phyloP scores from a whole-genome alignment of 352 stramenopile genomes.

The Phytophthora megakarya region DNA sequence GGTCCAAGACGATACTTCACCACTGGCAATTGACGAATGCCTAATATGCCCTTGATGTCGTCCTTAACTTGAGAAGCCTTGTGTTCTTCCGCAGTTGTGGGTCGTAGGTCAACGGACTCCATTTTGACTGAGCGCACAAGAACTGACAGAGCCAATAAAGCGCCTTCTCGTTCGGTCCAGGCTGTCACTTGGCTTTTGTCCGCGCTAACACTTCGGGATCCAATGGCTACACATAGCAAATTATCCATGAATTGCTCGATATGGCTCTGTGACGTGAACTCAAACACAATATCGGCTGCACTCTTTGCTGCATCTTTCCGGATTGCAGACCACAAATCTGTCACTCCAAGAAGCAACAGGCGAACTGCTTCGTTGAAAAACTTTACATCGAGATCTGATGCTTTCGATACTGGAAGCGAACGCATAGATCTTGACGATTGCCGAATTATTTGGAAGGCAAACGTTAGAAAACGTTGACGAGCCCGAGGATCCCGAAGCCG shows the following conservation, averaged over 20 bases:
- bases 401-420: background rate
- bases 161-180: slow-evolving; percentile 59
- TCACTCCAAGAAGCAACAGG: slow-evolving; percentile 54
- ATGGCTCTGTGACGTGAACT: slow-evolving; percentile 31
- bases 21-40: background rate
- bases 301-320: slow-evolving; percentile 51
- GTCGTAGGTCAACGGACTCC: background rate
- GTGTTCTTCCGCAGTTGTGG: slow-evolving; percentile 8
- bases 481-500: slow-evolving; percentile 46
- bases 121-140: slow-evolving; percentile 43
- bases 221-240: slow-evolving; percentile 45
- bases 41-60: slow-evolving; percentile 35
- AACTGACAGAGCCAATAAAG: slow-evolving; percentile 42
- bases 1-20: slow-evolving; percentile 40
- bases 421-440: background rate
- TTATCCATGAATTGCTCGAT: slow-evolving; percentile 51
- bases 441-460: slow-evolving; percentile 37
- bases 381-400: slow-evolving; percentile 15
- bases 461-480: slow-evolving; percentile 42
- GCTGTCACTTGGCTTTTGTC: slow-evolving; percentile 31
- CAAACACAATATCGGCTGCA: slow-evolving; percentile 30
- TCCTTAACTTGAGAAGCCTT: slow-evolving; percentile 34
- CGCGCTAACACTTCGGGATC: slow-evolving; percentile 27
- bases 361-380: slow-evolving; percentile 33
- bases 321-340: slow-evolving; percentile 74